Evolutionary conservation across 768 basidiomycete genomes (phyloP), one percentile per base, ranked within the genome.

Genomic region (Agrocybe praecox): DNA sequence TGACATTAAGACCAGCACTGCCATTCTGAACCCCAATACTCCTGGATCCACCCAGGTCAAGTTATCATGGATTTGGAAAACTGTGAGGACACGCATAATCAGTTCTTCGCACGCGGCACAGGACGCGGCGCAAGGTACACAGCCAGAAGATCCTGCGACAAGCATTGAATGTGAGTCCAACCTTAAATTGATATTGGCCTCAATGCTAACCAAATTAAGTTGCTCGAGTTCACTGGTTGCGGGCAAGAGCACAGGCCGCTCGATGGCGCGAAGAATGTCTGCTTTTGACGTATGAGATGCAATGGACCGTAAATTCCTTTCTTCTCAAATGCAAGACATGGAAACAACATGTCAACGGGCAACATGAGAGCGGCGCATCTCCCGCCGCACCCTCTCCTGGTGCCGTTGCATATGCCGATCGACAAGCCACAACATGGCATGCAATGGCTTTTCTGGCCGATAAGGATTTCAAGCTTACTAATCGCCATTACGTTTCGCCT

Each of bases 141-240:
- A 18, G 36, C 14, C 18, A n/a, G 9, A 2, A 4, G 17, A 26
- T 12, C 46, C 44, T 6, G 29, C n/a, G 2, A 34, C 55, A 5
- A 9, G 46, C 2, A 9, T 49, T 1, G 56, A 61, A 58, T 63
- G 58, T 62, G 52, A 51, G 47, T 57, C n/a, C n/a, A n/a, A n/a
- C n/a, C n/a, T n/a, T n/a, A n/a, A n/a, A n/a, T n/a, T n/a, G n/a
- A n/a, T n/a, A n/a, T n/a, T n/a, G n/a, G n/a, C n/a, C n/a, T n/a
- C n/a, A n/a, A n/a, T n/a, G n/a, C n/a, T n/a, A n/a, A n/a, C n/a
- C n/a, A n/a, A n/a, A n/a, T n/a, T 6, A 24, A 65, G 62, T 61
- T 46, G 18, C 48, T 22, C 51, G 57, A 19, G 57, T 65, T 10
- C 62, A 65, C 36, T 65, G 64, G 62, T 22, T 65, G 9, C 54